Evolutionary conservation across 1,139 yeast genomes (phyloP), one percentile per base, ranked within the genome.

Genomic region (Eremothecium coryli): DNA sequence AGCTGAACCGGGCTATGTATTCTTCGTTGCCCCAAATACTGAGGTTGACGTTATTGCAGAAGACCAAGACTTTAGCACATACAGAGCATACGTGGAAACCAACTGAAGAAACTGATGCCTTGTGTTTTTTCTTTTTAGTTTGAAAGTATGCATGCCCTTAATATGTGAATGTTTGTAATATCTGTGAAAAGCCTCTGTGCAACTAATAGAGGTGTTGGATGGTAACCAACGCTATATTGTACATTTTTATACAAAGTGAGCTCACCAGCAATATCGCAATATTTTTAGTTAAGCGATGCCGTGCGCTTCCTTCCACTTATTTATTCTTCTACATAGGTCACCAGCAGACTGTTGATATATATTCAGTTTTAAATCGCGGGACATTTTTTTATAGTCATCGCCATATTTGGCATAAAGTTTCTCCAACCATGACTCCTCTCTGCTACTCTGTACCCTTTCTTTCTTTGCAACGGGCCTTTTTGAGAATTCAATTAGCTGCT

Each of bases 331-430:
- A 58, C 70, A 78, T 51, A 88, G 63, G 49, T 85, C 93, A 18
- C 94, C 93, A n/a, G 76, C 78, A 43, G 84, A 70, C 54, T 82
- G 88, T 61, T 86, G 96, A 60, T 71, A 73, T 2, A 81, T 70
- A 56, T 90, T 90, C 43, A 88, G 66, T 57, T 81, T 82, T 62
- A 71, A 74, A 56, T 90, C 98, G 82, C 94, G 81, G 56, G 76
- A 80, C 97, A 93, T 90, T 50, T 76, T 82, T 34, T 73, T 79
- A 55, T 76, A 86, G 56, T 90, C 80, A 43, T 86, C 93, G 13
- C 96, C 96, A 54, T 90, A 76, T 58, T 84, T 85, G 20, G 71
- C 73, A 40, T 77, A 70, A 33, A 90, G 65, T 16, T 61, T 60
- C 35, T 60, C 61, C 29, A 85, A 60, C 94, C 95, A 85, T 25